Conservation (phyloP, 2,329 filamentous ascomycete genomes). For the Harringtonia lauricola region DNA sequence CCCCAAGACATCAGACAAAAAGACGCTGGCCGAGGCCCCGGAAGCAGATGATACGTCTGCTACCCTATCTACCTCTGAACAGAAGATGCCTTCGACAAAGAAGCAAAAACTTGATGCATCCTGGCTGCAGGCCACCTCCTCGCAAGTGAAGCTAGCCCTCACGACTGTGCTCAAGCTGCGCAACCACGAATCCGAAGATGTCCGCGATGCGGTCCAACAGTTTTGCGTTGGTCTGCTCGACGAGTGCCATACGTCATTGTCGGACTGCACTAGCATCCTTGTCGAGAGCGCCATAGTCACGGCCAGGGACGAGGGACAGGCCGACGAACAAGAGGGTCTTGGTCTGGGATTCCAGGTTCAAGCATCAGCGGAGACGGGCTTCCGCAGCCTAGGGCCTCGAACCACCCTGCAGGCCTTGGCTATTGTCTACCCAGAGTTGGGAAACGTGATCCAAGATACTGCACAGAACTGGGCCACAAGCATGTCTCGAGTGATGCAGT, state of each 20-base stretch:
- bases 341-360: slow-evolving; percentile 41
- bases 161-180: slow-evolving; percentile 67
- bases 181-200: slow-evolving; percentile 55
- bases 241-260: slow-evolving; percentile 64
- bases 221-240: slow-evolving; percentile 69
- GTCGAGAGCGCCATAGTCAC: slow-evolving; percentile 74
- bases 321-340: slow-evolving; percentile 15
- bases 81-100: slow-evolving; percentile 10
- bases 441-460: slow-evolving; percentile 49
- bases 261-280: slow-evolving; percentile 57
- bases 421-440: slow-evolving; percentile 39
- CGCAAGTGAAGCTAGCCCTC: slow-evolving; percentile 75
- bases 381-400: slow-evolving; percentile 5
- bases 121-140: slow-evolving; percentile 73
- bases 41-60: background rate
- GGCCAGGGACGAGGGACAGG: slow-evolving; percentile 36
- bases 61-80: background rate
- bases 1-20: slow-evolving; percentile 4
- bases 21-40: background rate
- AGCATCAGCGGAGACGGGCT: slow-evolving; percentile 14
- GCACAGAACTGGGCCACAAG: slow-evolving; percentile 74
- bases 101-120: slow-evolving; percentile 19
- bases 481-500: slow-evolving; percentile 73
- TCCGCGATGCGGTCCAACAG: slow-evolving; percentile 54
- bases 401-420: slow-evolving; percentile 39